phyloP scores from a whole-genome alignment of 805 yeast genomes.

The Wickerhamiella alocasiicola region DNA sequence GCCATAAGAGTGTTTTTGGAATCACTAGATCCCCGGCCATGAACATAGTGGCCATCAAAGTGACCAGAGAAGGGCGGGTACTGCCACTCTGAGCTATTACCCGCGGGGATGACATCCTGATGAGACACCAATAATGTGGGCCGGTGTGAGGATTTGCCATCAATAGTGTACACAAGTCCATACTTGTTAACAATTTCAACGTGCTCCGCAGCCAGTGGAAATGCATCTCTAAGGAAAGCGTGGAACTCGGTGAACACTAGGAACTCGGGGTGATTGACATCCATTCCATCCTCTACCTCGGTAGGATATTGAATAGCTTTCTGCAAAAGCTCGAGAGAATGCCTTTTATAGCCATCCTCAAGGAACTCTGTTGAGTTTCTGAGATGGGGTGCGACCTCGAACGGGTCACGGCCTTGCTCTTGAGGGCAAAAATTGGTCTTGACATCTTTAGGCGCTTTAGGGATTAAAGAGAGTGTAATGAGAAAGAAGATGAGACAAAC shows the following conservation, averaged over 20 bases:
- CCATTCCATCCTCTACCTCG: constrained; percentile 45
- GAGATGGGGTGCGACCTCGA: background rate
- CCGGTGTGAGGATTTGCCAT: constrained; percentile 47
- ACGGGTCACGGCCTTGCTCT: constrained; percentile 7
- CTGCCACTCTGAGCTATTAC: constrained; percentile 45
- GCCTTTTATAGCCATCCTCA: constrained; percentile 11
- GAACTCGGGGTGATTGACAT: constrained; percentile 41
- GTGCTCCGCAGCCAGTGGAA: constrained; percentile 38
- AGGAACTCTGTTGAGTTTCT: constrained; percentile 12
- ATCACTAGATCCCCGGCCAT: constrained; percentile 73
- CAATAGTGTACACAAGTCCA: constrained; percentile 55
- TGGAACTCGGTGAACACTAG: constrained; percentile 36
- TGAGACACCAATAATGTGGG: constrained; percentile 70
- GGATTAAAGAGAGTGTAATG: constrained; percentile 17
- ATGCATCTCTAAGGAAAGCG: constrained; percentile 35
- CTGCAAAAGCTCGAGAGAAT: constrained; percentile 16
- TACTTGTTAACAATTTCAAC: constrained; percentile 46
- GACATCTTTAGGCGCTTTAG: constrained; percentile 15
- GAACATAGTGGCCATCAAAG: constrained; percentile 52
- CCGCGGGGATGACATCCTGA: constrained; percentile 72
- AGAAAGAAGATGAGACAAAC: constrained; percentile 15
- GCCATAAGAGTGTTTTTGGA: constrained; percentile 61
- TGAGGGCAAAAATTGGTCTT: constrained; percentile 22
- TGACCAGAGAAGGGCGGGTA: constrained; percentile 55
- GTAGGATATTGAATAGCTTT: constrained; percentile 62